Conservation (phyloP, 495 filamentous ascomycete genomes). For the Talaromyces liani region DNA sequence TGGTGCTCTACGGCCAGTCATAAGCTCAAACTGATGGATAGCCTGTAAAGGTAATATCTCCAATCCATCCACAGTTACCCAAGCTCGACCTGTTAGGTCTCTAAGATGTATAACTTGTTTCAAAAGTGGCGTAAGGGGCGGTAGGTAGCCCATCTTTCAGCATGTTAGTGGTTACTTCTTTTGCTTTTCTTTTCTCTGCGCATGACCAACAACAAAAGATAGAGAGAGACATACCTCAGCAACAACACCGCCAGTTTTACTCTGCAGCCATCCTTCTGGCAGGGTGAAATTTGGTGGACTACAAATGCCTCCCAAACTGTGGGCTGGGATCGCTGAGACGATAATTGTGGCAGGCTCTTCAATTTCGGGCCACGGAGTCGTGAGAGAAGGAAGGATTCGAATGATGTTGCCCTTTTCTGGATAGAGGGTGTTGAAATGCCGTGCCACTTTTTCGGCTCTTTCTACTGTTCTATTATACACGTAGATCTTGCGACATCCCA, state of each 20-base stretch:
- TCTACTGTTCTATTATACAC: slow-evolving; percentile 58
- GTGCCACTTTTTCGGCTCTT: slow-evolving; percentile 55
- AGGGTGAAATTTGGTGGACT: slow-evolving; percentile 63
- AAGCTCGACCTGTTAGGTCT: slow-evolving; percentile 26
- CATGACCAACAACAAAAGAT: slow-evolving; percentile 6
- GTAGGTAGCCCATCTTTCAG: slow-evolving; percentile 60
- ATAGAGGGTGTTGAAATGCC: slow-evolving; percentile 54
- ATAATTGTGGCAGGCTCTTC: slow-evolving; percentile 67
- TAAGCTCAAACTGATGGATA: too few relatives aligned
- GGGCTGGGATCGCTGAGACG: slow-evolving; percentile 65
- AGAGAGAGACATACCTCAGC: slow-evolving; percentile 47
- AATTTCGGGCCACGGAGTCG: slow-evolving; percentile 53
- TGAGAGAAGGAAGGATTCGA: slow-evolving; percentile 46
- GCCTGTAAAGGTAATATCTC: too few relatives aligned
- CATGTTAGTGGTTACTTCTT: background rate
- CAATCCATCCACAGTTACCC: too few relatives aligned
- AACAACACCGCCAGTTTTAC: slow-evolving; percentile 70
- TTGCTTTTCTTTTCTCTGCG: background rate
- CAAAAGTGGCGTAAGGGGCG: slow-evolving; percentile 62
- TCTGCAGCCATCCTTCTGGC: slow-evolving; percentile 63
- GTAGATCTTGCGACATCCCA: slow-evolving; percentile 69
- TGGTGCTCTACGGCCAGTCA: too few relatives aligned
- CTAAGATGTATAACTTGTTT: slow-evolving; percentile 52
- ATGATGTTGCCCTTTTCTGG: slow-evolving; percentile 29
- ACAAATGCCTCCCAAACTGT: slow-evolving; percentile 47